These are phyloP conservation scores for Verticillium nonalfalfae DNA, from an alignment of 2,329 filamentous ascomycete species.

Conservation along the genomic window DNA sequence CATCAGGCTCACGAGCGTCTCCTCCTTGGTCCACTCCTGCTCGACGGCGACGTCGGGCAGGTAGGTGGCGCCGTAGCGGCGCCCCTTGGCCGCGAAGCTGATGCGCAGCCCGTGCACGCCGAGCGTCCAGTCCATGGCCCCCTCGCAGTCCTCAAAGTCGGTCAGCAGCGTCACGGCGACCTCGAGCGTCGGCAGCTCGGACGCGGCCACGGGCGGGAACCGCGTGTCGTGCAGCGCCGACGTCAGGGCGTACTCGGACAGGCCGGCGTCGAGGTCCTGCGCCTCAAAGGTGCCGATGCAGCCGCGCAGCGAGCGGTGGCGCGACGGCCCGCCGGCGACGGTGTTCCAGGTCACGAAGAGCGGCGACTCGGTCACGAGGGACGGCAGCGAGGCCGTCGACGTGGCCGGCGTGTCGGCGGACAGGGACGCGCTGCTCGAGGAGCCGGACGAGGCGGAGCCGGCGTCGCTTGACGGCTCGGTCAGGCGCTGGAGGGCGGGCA, in stretches of 20 bases:
- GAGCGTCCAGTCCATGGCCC: slow-evolving; percentile 78
- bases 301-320: slow-evolving; percentile 68
- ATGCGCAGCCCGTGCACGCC: slow-evolving; percentile 85
- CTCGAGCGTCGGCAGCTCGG: slow-evolving; percentile 52
- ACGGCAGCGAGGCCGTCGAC: slow-evolving; percentile 32
- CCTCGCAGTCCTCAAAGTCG: slow-evolving; percentile 69
- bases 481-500: slow-evolving; percentile 36
- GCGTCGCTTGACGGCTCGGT: slow-evolving; percentile 19
- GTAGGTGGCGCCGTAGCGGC: slow-evolving; percentile 80
- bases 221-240: slow-evolving; percentile 62
- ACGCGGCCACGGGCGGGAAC: slow-evolving; percentile 47
- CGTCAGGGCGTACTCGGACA: slow-evolving; percentile 76
- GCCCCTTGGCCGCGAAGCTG: slow-evolving; percentile 67
- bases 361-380: slow-evolving; percentile 49
- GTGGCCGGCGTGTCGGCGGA: slow-evolving; percentile 34
- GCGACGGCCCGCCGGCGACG: slow-evolving; percentile 39
- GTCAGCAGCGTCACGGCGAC: slow-evolving; percentile 77
- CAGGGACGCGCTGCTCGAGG: slow-evolving; percentile 25
- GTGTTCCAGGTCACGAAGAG: slow-evolving; percentile 96
- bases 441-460: slow-evolving; percentile 25
- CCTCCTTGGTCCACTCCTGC: slow-evolving; percentile 92
- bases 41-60: slow-evolving; percentile 86
- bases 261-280: slow-evolving; percentile 64
- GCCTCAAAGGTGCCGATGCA: slow-evolving; percentile 94
- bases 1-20: slow-evolving; percentile 85